These are phyloP conservation scores for Fusarium sp. DNA, from an alignment of 2,329 filamentous ascomycete species.

Conservation along the genomic window DNA sequence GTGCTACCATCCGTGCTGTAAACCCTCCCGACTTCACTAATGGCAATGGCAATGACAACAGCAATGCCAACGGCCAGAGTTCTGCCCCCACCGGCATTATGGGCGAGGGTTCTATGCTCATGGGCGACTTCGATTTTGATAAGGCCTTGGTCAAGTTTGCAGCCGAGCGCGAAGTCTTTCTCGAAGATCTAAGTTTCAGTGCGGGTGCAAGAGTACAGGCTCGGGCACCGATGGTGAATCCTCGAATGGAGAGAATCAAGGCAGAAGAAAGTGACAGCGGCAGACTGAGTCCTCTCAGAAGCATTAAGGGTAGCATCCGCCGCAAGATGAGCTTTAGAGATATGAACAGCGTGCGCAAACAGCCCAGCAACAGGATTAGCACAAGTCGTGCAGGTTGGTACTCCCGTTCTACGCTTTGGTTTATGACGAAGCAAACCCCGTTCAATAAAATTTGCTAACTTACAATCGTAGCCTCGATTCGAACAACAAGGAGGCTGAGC, in stretches of 20 bases:
- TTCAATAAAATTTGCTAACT: constrained; percentile 45
- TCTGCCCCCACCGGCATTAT: constrained; percentile 40
- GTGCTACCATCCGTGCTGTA: constrained; percentile 68
- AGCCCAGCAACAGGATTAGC: constrained; percentile 77
- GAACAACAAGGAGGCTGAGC: constrained; percentile 88
- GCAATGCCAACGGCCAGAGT: constrained; percentile 30
- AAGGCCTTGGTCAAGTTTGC: constrained; percentile 93
- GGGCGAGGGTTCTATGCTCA: constrained; percentile 51
- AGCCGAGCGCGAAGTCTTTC: constrained; percentile 90
- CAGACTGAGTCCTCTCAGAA: constrained; percentile 66
- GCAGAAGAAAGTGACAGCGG: constrained; percentile 73
- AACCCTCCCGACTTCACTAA: constrained; percentile 47
- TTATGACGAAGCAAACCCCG: not conserved
- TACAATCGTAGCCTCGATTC: constrained; percentile 63
- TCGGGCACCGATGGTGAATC: constrained; percentile 77
- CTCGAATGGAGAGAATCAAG: constrained; percentile 83
- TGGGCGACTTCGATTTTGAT: constrained; percentile 89
- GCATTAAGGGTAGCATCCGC: constrained; percentile 84
- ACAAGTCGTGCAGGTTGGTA: constrained; percentile 49
- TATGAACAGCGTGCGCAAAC: constrained; percentile 93
- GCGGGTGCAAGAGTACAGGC: constrained; percentile 81
- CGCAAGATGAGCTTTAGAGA: constrained; percentile 93
- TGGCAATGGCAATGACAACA: constrained; percentile 38
- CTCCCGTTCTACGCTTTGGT: not conserved
- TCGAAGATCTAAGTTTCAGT: constrained; percentile 90